These are phyloP conservation scores for Phytophthora vignae DNA, from an alignment of 352 stramenopile species.

Conservation along the genomic window DNA sequence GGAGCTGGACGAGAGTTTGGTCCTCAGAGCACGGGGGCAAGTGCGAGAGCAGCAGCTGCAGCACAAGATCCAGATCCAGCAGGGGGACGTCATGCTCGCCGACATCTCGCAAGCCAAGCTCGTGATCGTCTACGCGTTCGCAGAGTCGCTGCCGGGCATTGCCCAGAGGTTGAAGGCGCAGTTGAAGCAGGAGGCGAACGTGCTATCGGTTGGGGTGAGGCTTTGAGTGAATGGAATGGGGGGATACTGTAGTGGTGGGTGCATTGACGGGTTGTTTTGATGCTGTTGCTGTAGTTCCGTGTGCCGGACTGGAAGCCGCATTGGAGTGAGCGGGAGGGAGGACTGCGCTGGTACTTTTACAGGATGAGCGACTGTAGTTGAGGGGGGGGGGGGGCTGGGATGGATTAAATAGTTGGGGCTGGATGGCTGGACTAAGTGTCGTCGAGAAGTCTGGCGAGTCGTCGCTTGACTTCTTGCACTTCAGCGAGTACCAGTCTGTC, in stretches of 20 bases:
- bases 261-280: background rate
- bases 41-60: constrained; percentile 38
- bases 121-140: constrained; percentile 89
- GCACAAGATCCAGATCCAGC: constrained; percentile 53
- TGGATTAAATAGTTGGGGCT: background rate
- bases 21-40: constrained; percentile 38
- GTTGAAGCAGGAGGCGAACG: constrained; percentile 43
- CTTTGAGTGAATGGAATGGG: background rate
- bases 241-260: background rate
- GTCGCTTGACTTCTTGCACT: constrained; percentile 70
- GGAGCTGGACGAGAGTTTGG: constrained; percentile 70
- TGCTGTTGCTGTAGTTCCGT: constrained; percentile 63
- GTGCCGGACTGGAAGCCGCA: constrained; percentile 72
- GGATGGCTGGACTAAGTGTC: constrained; percentile 11
- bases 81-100: constrained; percentile 65
- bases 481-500: constrained; percentile 70
- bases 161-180: constrained; percentile 57
- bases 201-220: constrained; percentile 83
- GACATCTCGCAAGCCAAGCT: constrained; percentile 61
- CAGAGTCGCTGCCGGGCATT: constrained; percentile 75
- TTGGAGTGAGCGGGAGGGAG: constrained; percentile 58
- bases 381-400: background rate
- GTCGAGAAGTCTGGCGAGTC: constrained; percentile 60
- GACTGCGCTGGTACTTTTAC: constrained; percentile 84
- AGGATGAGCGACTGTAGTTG: constrained; percentile 42